A percentile compares a stretch with the other conserved stretches of the same genome.
phyloP scores from a whole-genome alignment of 1,284 basidiomycete species.

The Ganoderma resinaceum region DNA sequence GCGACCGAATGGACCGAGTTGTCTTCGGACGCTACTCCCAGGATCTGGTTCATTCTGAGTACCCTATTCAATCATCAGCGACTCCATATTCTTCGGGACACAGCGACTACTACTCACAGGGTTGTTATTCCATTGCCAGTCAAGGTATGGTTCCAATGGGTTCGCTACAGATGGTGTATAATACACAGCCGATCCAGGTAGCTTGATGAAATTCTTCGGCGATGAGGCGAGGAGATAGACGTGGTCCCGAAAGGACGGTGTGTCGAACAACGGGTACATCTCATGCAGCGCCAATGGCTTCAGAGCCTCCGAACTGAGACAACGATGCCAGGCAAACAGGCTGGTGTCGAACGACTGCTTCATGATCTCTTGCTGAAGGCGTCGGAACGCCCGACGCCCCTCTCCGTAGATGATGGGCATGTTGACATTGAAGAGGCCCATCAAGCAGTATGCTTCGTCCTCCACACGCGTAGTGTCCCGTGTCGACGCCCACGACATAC shows the following conservation, averaged over 20 bases:
- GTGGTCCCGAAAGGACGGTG: not conserved
- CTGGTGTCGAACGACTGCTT: constrained; percentile 8
- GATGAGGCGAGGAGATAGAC: constrained; percentile 6
- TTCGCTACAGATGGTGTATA: not conserved
- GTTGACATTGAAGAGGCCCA: constrained; percentile 13
- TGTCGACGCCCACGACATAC: constrained; percentile 13
- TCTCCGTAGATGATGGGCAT: constrained; percentile 19
- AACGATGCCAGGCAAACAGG: constrained; percentile 2
- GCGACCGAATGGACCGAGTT: not conserved
- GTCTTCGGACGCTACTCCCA: not conserved
- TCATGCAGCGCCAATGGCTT: not conserved
- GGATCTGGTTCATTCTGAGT: not conserved
- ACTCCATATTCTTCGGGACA: not conserved
- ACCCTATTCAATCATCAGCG: not conserved
- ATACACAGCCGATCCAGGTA: not conserved
- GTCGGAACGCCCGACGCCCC: constrained; percentile 8
- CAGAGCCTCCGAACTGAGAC: not conserved
- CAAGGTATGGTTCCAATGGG: constrained; percentile 9
- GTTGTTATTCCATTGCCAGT: constrained; percentile 10
- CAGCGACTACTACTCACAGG: not conserved
- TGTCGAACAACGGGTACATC: not conserved
- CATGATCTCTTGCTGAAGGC: constrained; percentile 14
- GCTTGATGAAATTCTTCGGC: not conserved
- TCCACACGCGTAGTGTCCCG: constrained; percentile 9
- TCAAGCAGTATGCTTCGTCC: constrained; percentile 16